Evolutionary conservation across 768 basidiomycete species (phyloP), one percentile per base, ranked within the genome.

Genomic region (Phaeotremella fagi): DNA sequence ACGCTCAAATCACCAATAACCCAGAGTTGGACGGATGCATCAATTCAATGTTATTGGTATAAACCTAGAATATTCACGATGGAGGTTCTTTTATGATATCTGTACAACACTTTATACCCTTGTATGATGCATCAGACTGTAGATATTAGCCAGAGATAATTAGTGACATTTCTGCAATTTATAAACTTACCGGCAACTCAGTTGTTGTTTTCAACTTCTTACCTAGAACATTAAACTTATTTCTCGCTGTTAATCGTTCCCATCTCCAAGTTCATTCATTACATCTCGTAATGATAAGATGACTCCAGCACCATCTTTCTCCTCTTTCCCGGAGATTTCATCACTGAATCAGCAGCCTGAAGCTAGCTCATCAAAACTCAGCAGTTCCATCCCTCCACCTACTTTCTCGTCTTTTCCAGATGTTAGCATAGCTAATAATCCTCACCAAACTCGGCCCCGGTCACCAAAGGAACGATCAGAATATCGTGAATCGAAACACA

Each of bases 21-120:
- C 88, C 89, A 18, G 91, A 95, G 78, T 91, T 92, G 60, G 91
- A 95, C 66, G 92, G 92, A 6, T 95, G 91, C 73, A 86, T 97
- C 72, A 95, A 95, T 73, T 87, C 91, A 47, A 87, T 95, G 41
- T 83, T 95, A 45, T 82, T 70, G 48, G 68, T 70, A 3, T 70
- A 64, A 37, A n/a, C n/a, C n/a, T n/a, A n/a, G n/a, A n/a, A n/a
- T n/a, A n/a, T n/a, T n/a, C n/a, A n/a, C n/a, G 35, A 16, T 15
- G 26, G 45, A 6, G 16, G 6, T 36, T n/a, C 23, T 23, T 15
- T 9, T 35, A 9, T 35, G 11, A n/a, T 35, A 12, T 7, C 38
- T 41, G 38, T 41, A 41, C 18, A 41, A 6, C 22, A 41, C 22
- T 41, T 12, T 41, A 41, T 20, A n/a, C 38, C 38, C 22, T 11